phyloP scores from a whole-genome alignment of 192 early-diverging fungal genomes.

The Pilaira anomala region DNA sequence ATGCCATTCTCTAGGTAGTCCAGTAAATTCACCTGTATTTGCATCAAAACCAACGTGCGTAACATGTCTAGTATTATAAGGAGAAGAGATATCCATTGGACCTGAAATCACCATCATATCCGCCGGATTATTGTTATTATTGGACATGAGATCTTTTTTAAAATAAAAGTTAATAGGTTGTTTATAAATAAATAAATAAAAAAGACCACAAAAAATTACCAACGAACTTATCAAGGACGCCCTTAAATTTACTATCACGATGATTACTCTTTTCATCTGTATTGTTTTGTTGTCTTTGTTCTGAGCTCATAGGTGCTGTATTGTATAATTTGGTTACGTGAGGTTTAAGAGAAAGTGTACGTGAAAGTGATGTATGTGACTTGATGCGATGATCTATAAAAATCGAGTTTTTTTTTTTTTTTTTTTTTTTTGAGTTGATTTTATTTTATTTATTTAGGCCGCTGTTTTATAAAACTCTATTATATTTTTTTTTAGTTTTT shows the following conservation, averaged over 20 bases:
- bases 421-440: too few relatives aligned
- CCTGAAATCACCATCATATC: slow-evolving; percentile 24
- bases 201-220: too few relatives aligned
- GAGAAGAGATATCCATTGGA: slow-evolving; percentile 81
- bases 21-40: slow-evolving; percentile 93
- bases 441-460: too few relatives aligned
- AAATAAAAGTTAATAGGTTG: background rate
- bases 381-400: background rate
- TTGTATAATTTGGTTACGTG: slow-evolving; percentile 25
- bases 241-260: slow-evolving; percentile 36
- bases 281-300: too few relatives aligned
- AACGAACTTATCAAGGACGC: slow-evolving; percentile 50
- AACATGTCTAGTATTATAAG: slow-evolving; percentile 95
- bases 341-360: slow-evolving; percentile 12
- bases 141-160: background rate
- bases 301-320: background rate
- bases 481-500: too few relatives aligned
- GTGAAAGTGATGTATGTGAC: slow-evolving; percentile 15
- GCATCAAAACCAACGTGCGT: slow-evolving; percentile 97
- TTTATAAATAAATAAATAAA: slow-evolving; percentile 44
- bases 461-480: too few relatives aligned
- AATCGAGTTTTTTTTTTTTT: too few relatives aligned
- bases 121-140: background rate
- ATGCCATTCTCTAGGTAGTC: slow-evolving; percentile 92
- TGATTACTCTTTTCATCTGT: background rate